These are phyloP conservation scores for Cercospora janseana DNA, from an alignment of 2,329 filamentous ascomycete species.

Conservation along the genomic window DNA sequence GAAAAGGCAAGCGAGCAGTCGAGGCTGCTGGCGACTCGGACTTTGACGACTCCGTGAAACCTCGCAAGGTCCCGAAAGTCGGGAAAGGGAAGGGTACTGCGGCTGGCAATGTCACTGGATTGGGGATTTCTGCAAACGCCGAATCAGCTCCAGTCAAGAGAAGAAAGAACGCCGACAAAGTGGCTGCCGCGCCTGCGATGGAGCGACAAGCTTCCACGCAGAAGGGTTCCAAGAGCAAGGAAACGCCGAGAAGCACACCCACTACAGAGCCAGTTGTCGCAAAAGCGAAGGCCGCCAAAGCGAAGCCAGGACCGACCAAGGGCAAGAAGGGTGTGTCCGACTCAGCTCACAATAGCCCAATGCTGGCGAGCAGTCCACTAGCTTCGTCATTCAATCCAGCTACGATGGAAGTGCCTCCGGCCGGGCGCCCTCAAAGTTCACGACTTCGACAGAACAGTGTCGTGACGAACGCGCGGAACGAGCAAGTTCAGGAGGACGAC, in stretches of 20 bases:
- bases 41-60: slow-evolving; percentile 61
- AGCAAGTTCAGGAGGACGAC: slow-evolving; percentile 42
- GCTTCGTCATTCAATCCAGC: slow-evolving; percentile 59
- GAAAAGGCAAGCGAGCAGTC: slow-evolving; percentile 60
- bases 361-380: slow-evolving; percentile 49
- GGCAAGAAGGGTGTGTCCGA: slow-evolving; percentile 70
- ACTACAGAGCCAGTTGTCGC: slow-evolving; percentile 65
- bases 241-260: slow-evolving; percentile 68
- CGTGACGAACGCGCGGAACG: slow-evolving; percentile 43
- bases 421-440: slow-evolving; percentile 63
- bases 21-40: slow-evolving; percentile 71
- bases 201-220: slow-evolving; percentile 65
- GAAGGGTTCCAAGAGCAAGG: slow-evolving; percentile 40
- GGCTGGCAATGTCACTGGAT: slow-evolving; percentile 41
- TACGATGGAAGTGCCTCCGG: slow-evolving; percentile 68
- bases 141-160: slow-evolving; percentile 72
- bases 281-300: slow-evolving; percentile 69
- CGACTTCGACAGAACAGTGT: slow-evolving; percentile 74
- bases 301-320: slow-evolving; percentile 63
- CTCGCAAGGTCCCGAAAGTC: slow-evolving; percentile 63
- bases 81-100: slow-evolving; percentile 65
- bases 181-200: slow-evolving; percentile 49
- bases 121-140: slow-evolving; percentile 64
- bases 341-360: slow-evolving; percentile 38
- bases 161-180: slow-evolving; percentile 76